phyloP scores from a whole-genome alignment of 2,329 filamentous ascomycete genomes.

The Aspergillus ustus region DNA sequence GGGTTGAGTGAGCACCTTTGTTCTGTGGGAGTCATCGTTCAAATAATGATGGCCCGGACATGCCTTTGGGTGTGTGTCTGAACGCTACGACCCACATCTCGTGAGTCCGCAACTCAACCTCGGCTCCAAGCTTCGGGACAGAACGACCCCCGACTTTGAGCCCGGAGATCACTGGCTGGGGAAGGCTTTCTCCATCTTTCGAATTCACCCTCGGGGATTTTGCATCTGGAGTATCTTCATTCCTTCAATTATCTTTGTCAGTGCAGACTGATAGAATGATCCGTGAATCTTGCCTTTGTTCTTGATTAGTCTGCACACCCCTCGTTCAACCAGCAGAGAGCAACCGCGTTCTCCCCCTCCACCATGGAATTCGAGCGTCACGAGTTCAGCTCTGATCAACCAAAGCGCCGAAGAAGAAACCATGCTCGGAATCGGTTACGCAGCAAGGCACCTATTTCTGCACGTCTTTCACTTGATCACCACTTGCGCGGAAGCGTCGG shows the following conservation, averaged over 20 bases:
- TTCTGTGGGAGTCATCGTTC: no score
- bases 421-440: slow-evolving; percentile 47
- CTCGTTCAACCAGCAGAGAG: slow-evolving; percentile 20
- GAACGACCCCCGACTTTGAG: slow-evolving; percentile 36
- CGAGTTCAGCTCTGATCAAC: slow-evolving; percentile 47
- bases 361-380: slow-evolving; percentile 51
- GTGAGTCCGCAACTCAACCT: slow-evolving; percentile 34
- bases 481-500: slow-evolving; percentile 84
- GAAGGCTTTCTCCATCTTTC: slow-evolving; percentile 30
- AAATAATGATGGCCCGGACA: no score
- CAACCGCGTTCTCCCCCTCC: slow-evolving; percentile 14
- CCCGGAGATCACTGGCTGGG: slow-evolving; percentile 36
- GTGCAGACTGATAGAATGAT: slow-evolving; percentile 10
- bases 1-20: no score
- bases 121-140: slow-evolving; percentile 42
- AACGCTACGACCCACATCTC: slow-evolving; percentile 7
- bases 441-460: slow-evolving; percentile 75
- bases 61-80: no score
- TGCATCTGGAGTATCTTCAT: background rate
- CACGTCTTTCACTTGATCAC: slow-evolving; percentile 81
- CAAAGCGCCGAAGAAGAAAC: slow-evolving; percentile 58
- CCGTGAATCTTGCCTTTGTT: slow-evolving; percentile 10
- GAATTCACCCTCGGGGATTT: slow-evolving; percentile 7
- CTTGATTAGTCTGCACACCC: slow-evolving; percentile 4
- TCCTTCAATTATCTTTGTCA: slow-evolving; percentile 3